These are phyloP conservation scores for Leishmania arabica DNA, from an alignment of 208 protist species.

Conservation along the genomic window DNA sequence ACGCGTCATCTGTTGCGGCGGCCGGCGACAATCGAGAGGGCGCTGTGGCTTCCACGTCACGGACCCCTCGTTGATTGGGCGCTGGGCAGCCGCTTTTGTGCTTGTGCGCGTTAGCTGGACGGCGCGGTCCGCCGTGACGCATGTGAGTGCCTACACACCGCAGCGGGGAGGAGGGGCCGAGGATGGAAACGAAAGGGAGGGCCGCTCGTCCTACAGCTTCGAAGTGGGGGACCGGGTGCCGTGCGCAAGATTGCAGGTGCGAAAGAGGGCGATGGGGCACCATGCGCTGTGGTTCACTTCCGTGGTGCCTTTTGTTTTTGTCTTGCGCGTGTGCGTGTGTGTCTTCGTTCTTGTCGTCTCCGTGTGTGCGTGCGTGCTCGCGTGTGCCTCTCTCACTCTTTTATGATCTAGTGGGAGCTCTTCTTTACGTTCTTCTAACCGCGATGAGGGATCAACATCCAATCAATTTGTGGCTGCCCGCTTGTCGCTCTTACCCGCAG, in stretches of 20 bases:
- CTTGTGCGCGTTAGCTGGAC: background rate
- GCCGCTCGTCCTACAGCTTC: background rate
- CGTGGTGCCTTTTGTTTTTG: background rate
- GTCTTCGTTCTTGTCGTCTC: background rate
- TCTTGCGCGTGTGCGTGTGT: background rate
- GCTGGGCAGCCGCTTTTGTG: background rate
- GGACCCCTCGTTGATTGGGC: background rate
- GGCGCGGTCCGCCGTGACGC: background rate
- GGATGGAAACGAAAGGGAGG: background rate
- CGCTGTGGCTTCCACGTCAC: background rate
- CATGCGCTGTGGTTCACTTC: background rate
- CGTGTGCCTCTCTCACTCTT: background rate
- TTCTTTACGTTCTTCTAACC: background rate
- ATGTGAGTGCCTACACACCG: background rate
- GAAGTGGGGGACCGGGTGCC: background rate
- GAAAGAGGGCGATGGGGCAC: background rate
- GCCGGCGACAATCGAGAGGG: background rate
- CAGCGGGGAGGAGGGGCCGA: background rate
- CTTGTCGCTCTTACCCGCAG: background rate
- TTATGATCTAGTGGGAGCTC: background rate
- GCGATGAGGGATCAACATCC: background rate
- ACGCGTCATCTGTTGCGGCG: background rate
- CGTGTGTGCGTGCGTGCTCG: background rate
- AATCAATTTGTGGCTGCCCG: background rate
- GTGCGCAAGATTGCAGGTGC: background rate